Evolutionary conservation across 202 grass and related monocot genomes (phyloP).

Genomic region (Hordeum pubiflorum): DNA sequence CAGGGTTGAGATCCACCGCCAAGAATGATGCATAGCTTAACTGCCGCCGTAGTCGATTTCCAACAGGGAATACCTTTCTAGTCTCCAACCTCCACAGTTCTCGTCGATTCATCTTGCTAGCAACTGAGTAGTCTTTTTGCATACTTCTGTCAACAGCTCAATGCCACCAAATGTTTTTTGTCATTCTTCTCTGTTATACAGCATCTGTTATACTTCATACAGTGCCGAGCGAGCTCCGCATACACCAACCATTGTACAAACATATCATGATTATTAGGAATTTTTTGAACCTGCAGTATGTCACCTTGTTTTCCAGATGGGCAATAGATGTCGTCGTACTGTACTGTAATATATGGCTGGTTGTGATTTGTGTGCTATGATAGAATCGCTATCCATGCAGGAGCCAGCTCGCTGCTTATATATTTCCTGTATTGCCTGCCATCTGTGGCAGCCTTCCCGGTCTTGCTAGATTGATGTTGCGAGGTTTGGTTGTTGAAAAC

Average conservation of each 20-base stretch:
- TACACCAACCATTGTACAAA: constrained; percentile 41
- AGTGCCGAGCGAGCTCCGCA: background rate
- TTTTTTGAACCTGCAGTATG: background rate
- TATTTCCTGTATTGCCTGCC: background rate
- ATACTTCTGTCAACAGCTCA: constrained; percentile 12
- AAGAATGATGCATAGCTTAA: constrained; percentile 21
- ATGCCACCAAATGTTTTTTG: constrained; percentile 19
- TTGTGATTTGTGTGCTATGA: background rate
- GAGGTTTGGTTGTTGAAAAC: background rate
- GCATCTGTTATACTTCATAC: constrained; percentile 23
- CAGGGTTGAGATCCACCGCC: background rate
- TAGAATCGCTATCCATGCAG: background rate
- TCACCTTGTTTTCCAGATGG: background rate
- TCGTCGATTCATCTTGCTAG: constrained; percentile 22
- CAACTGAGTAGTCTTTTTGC: constrained; percentile 18
- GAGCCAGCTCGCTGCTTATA: background rate
- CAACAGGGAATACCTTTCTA: constrained; percentile 25
- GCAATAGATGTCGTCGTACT: background rate
- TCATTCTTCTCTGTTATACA: background rate
- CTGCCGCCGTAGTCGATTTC: constrained; percentile 21
- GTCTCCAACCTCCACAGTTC: constrained; percentile 9
- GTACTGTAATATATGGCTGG: background rate
- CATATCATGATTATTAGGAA: constrained; percentile 13
- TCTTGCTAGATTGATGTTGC: background rate
- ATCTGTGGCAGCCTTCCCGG: background rate